Conservation (phyloP, 805 yeast genomes). For the Metschnikowia continentalis region DNA sequence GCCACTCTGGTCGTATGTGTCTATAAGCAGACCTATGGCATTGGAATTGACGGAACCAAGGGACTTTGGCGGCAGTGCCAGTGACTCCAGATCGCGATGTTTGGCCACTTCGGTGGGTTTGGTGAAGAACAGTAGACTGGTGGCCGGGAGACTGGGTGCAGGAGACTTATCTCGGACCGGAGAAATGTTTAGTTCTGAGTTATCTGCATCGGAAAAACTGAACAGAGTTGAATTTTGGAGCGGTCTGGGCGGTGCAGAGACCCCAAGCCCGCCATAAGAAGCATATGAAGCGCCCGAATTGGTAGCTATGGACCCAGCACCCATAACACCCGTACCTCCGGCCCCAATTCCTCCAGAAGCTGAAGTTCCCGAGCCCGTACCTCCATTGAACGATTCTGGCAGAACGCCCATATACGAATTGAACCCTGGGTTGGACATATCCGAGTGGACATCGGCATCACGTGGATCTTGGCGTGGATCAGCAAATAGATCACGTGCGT, state of each 20-base stretch:
- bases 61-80: constrained; percentile 21
- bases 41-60: constrained; percentile 21
- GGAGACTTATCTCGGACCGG: constrained; percentile 7
- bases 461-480: too few relatives aligned
- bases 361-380: too few relatives aligned
- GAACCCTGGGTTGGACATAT: too few relatives aligned
- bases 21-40: constrained; percentile 26
- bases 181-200: constrained; percentile 21
- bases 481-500: too few relatives aligned
- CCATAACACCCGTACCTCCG: too few relatives aligned
- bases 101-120: background rate
- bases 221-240: constrained; percentile 11
- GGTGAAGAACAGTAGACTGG: background rate
- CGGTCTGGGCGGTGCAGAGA: background rate
- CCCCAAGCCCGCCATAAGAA: too few relatives aligned
- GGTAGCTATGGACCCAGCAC: too few relatives aligned
- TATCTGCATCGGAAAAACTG: constrained; percentile 26
- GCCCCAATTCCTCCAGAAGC: too few relatives aligned
- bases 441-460: too few relatives aligned
- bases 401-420: too few relatives aligned
- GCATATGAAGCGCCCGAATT: too few relatives aligned
- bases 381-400: too few relatives aligned
- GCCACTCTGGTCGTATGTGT: constrained; percentile 26
- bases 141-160: background rate
- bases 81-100: background rate